Conservation (phyloP, 2,329 filamentous ascomycete genomes). For the Aspergillus texensis region DNA sequence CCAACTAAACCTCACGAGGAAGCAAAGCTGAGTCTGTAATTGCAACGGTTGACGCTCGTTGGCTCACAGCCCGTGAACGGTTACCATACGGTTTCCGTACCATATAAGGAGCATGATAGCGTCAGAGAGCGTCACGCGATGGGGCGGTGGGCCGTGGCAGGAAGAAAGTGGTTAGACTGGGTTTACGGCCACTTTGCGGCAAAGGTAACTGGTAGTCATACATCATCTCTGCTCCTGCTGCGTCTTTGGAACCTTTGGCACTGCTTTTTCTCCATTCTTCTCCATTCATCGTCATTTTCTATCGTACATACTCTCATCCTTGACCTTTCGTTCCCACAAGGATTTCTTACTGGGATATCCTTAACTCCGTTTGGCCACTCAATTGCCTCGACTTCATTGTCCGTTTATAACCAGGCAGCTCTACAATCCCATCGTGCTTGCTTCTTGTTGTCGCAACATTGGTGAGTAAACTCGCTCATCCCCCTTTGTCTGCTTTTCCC, state of each 20-base stretch:
- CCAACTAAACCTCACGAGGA: constrained; percentile 6
- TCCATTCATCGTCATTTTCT: constrained; percentile 15
- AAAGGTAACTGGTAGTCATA: constrained; percentile 26
- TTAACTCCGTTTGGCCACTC: background rate
- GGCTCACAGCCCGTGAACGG: constrained; percentile 21
- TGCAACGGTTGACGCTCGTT: constrained; percentile 24
- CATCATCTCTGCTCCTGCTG: constrained; percentile 31
- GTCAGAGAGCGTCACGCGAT: constrained; percentile 39
- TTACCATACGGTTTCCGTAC: constrained; percentile 29
- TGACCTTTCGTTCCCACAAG: constrained; percentile 12
- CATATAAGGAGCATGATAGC: constrained; percentile 19
- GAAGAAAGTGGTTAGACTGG: constrained; percentile 28
- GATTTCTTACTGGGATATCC: background rate
- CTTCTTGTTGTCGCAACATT: background rate
- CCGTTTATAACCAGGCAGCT: background rate
- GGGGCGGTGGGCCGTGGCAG: constrained; percentile 37
- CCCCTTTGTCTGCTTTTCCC: background rate
- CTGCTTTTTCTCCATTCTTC: background rate
- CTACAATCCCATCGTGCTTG: background rate
- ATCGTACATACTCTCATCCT: constrained; percentile 2
- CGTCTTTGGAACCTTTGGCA: constrained; percentile 4
- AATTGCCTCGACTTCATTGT: constrained; percentile 1
- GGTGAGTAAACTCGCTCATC: background rate
- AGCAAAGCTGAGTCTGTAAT: constrained; percentile 11
- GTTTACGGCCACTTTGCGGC: constrained; percentile 23